Evolutionary conservation across 2,329 filamentous ascomycete genomes (phyloP).

Genomic region (Microdochium bolleyi): DNA sequence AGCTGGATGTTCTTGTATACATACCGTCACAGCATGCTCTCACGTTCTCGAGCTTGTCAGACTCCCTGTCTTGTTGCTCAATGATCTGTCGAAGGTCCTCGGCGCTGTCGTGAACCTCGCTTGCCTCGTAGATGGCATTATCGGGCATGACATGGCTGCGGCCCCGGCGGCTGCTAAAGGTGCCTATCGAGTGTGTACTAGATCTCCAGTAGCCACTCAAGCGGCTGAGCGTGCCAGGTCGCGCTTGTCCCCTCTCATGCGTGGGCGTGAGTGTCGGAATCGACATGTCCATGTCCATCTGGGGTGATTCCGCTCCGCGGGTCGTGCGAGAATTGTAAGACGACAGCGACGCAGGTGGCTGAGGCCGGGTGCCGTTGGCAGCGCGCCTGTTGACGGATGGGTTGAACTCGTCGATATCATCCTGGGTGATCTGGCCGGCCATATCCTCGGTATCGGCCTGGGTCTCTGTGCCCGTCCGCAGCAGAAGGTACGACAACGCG

Average conservation of each 20-base stretch:
- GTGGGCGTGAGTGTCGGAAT: constrained; percentile 50
- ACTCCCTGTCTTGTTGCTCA: constrained; percentile 67
- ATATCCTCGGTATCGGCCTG: constrained; percentile 53
- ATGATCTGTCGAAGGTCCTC: constrained; percentile 78
- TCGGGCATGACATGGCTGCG: constrained; percentile 37
- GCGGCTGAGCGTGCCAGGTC: constrained; percentile 43
- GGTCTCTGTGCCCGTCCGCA: constrained; percentile 63
- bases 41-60: constrained; percentile 85
- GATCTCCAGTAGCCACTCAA: constrained; percentile 54
- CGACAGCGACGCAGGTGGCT: constrained; percentile 58
- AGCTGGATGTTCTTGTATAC: constrained; percentile 20
- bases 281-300: constrained; percentile 37
- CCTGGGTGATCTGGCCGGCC: constrained; percentile 47
- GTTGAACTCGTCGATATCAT: constrained; percentile 76
- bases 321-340: constrained; percentile 73
- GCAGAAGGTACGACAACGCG: constrained; percentile 82
- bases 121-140: constrained; percentile 49
- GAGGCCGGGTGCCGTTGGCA: constrained; percentile 38
- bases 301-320: constrained; percentile 53
- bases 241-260: constrained; percentile 25
- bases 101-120: constrained; percentile 64
- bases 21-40: constrained; percentile 95
- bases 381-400: constrained; percentile 41
- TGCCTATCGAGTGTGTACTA: constrained; percentile 31
- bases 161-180: constrained; percentile 45